Evolutionary conservation across 306 rosid genomes (phyloP), one percentile per base, ranked within the genome.

Genomic region (Vigna reflexopilosa): DNA sequence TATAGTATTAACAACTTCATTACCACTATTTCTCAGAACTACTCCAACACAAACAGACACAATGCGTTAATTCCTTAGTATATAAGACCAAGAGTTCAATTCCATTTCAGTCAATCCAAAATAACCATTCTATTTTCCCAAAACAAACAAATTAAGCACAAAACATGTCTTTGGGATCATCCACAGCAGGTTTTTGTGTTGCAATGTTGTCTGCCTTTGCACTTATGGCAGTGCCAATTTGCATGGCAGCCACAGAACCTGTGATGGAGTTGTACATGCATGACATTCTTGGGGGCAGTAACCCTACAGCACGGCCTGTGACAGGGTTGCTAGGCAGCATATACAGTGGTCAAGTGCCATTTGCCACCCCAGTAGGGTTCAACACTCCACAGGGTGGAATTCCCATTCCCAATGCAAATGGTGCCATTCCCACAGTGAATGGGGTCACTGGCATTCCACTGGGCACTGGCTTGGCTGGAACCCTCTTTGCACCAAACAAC

Each of bases 321-420:
- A 92, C 97, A 4, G 96, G 93, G 56, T 78, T 94, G 55, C 80
- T 94, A 4, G 96, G 98, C 13, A 92, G 85, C 83, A 94, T 92
- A 72, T 94, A 94, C 80, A 86, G 87, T 55, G 93, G 98, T 14
- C 90, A 89, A 86, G 96, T 94, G 13, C 97, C 97, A 11, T 94
- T 94, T 85, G 90, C 94, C 13, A 83, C 80, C 67, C 96, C 96
- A 47, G 77, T 86, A 30, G 97, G 93, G 16, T 88, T 90, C 81
- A 83, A 78, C 0, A 79, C 88, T 22, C 91, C 97, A 65, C 64
- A 77, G 13, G 91, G 83, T 16, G 89, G 52, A 4, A 84, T 90
- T 30, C 88, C 95, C 19, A 79, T 92, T 26, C 98, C 97, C 2
- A 94, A 94, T 83, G 95, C 97, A 72, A 92, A 88, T 72, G 92